A percentile compares a stretch with the other conserved stretches of the same genome.
These are phyloP conservation scores for Pseudogymnoascus sp. DNA, from an alignment of 2,329 filamentous ascomycete genomes.

Conservation along the genomic window DNA sequence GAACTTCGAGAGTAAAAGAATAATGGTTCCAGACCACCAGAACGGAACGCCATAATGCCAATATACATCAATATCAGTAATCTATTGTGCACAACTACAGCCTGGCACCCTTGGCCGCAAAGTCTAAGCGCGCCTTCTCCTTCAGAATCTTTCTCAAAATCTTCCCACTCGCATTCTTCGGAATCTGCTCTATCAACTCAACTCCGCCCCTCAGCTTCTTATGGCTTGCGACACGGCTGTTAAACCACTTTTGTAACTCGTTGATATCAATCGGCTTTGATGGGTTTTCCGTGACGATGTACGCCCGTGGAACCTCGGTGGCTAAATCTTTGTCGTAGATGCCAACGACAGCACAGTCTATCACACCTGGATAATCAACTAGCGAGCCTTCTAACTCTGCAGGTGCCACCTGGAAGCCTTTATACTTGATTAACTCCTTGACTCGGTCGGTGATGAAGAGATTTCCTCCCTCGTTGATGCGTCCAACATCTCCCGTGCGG, in stretches of 20 bases:
- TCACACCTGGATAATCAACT: background rate
- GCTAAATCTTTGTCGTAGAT: background rate
- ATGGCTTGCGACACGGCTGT: slow-evolving; percentile 31
- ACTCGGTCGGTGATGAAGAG: slow-evolving; percentile 27
- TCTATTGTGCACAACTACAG: background rate
- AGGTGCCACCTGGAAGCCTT: slow-evolving; percentile 44
- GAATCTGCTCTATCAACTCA: slow-evolving; percentile 50
- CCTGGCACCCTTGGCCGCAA: background rate
- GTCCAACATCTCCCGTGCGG: slow-evolving; percentile 38
- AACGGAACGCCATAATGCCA: background rate
- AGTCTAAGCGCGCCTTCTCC: slow-evolving; percentile 32
- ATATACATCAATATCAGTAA: background rate
- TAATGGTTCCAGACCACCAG: background rate
- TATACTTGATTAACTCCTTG: slow-evolving; percentile 44
- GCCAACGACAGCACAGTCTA: background rate
- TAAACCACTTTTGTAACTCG: background rate
- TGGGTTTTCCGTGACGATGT: background rate
- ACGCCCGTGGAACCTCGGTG: background rate
- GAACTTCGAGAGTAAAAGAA: background rate
- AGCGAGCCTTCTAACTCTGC: slow-evolving; percentile 39
- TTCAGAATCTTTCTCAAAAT: slow-evolving; percentile 53
- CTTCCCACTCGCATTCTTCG: slow-evolving; percentile 60
- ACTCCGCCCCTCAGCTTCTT: slow-evolving; percentile 48
- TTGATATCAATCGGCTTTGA: background rate
- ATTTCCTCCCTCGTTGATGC: slow-evolving; percentile 35